These are phyloP conservation scores for Gastrolobium bilobum DNA, from an alignment of 306 rosid species.

Conservation along the genomic window DNA sequence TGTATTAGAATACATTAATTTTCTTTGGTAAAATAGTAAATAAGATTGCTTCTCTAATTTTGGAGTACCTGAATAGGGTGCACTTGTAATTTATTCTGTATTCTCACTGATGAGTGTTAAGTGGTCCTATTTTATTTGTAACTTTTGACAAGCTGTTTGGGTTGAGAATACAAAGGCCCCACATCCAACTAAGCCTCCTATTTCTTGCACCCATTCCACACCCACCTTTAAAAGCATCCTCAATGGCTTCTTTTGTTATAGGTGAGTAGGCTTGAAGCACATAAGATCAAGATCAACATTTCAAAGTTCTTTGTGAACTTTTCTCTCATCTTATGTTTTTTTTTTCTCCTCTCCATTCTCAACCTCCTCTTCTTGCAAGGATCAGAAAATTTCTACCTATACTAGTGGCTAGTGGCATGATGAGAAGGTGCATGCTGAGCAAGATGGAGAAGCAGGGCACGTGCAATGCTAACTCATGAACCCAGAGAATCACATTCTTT, in stretches of 20 bases:
- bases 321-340: too few species aligned
- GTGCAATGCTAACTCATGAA: conserved; percentile 85
- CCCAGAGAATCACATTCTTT: conserved; percentile 40
- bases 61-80: conserved; percentile 20
- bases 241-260: conserved; percentile 57
- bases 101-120: conserved; percentile 34
- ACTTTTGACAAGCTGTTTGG: conserved; percentile 57
- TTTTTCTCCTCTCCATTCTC: conserved; percentile 18
- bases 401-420: not conserved
- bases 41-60: not conserved
- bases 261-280: conserved; percentile 51
- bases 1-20: conserved; percentile 1
- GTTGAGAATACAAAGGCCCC: conserved; percentile 58
- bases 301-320: conserved; percentile 41
- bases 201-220: conserved; percentile 47
- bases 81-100: conserved; percentile 19
- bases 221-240: conserved; percentile 51
- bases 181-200: conserved; percentile 61
- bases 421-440: conserved; percentile 73
- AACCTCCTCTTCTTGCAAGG: not conserved
- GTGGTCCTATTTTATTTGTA: conserved; percentile 52
- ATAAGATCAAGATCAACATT: conserved; percentile 49
- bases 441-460: conserved; percentile 99
- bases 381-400: not conserved
- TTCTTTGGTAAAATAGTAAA: conserved; percentile 25